Evolutionary conservation across 176 grass and related monocot genomes (phyloP).

Genomic region (Elaeis guineensis): DNA sequence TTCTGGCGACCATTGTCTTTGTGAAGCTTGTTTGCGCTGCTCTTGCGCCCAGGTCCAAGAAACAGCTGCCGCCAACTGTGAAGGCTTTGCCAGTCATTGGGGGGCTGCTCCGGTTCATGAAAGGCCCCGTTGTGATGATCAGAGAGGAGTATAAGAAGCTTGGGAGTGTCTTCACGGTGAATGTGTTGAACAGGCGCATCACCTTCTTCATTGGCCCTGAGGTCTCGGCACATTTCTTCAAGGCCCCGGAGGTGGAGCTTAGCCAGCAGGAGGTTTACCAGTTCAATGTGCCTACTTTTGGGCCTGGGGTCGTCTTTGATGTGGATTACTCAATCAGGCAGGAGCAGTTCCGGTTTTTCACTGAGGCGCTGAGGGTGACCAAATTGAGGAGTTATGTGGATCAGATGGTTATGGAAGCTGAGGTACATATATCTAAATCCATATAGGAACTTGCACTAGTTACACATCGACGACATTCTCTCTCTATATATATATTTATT

Average conservation of each 20-base stretch:
- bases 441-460: too few relatives aligned
- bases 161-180: conserved; percentile 74
- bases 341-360: conserved; percentile 95
- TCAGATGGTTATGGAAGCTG: conserved; percentile 70
- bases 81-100: conserved; percentile 49
- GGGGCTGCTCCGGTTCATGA: conserved; percentile 61
- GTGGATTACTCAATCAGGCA: conserved; percentile 68
- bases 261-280: conserved; percentile 96
- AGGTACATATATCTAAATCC: conserved; percentile 34
- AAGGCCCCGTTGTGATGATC: conserved; percentile 76
- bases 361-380: conserved; percentile 56
- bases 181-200: conserved; percentile 48
- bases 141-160: conserved; percentile 65
- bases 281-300: conserved; percentile 88
- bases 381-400: conserved; percentile 80
- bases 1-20: conserved; percentile 43
- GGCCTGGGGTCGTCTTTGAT: conserved; percentile 73
- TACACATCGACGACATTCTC: too few relatives aligned
- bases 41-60: conserved; percentile 9
- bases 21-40: conserved; percentile 30
- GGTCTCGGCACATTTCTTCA: conserved; percentile 82
- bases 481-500: too few relatives aligned
- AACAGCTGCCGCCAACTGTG: conserved; percentile 59
- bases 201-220: conserved; percentile 83
- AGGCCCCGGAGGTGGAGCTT: conserved; percentile 68